These are phyloP conservation scores for Arthrinium phaeospermum DNA, from an alignment of 2,329 filamentous ascomycete genomes.

Conservation along the genomic window DNA sequence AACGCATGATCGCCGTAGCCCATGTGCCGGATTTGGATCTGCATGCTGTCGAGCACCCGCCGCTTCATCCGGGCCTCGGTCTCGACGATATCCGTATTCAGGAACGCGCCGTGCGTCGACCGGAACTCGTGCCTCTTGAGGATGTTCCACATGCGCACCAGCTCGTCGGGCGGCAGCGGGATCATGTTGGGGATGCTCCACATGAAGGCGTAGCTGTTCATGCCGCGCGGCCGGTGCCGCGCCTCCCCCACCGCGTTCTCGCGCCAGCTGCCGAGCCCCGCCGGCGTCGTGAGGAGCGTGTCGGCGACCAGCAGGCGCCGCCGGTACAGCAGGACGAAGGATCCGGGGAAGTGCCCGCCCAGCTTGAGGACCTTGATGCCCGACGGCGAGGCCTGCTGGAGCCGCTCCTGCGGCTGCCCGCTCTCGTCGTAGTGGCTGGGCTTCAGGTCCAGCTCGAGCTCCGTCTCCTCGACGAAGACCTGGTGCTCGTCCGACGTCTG, in stretches of 20 bases:
- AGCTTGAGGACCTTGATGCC: conserved; percentile 70
- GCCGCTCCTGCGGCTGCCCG: neutral
- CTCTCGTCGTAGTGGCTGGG: neutral
- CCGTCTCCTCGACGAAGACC: conserved; percentile 51
- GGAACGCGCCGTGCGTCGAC: conserved; percentile 72
- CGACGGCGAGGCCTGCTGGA: conserved; percentile 34
- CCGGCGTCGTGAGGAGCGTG: conserved; percentile 74
- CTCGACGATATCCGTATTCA: conserved; percentile 65
- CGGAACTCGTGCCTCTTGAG: conserved; percentile 66
- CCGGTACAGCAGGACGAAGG: conserved; percentile 68
- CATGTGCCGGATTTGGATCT: conserved; percentile 68
- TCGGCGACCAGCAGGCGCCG: conserved; percentile 75
- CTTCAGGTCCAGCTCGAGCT: conserved; percentile 43
- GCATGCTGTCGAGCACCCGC: conserved; percentile 76
- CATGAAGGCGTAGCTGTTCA: conserved; percentile 71
- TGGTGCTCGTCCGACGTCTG: conserved; percentile 46
- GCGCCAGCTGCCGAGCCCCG: conserved; percentile 55
- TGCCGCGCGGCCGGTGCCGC: conserved; percentile 45
- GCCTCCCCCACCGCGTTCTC: conserved; percentile 46
- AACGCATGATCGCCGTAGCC: conserved; percentile 52
- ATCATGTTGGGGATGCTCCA: conserved; percentile 81
- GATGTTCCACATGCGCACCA: conserved; percentile 73
- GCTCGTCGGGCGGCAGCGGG: conserved; percentile 67
- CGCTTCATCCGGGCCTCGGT: conserved; percentile 57
- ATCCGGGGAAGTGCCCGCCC: conserved; percentile 82